Evolutionary conservation across 192 early-diverging fungal genomes (phyloP).

Genomic region (Coemansia sp.): DNA sequence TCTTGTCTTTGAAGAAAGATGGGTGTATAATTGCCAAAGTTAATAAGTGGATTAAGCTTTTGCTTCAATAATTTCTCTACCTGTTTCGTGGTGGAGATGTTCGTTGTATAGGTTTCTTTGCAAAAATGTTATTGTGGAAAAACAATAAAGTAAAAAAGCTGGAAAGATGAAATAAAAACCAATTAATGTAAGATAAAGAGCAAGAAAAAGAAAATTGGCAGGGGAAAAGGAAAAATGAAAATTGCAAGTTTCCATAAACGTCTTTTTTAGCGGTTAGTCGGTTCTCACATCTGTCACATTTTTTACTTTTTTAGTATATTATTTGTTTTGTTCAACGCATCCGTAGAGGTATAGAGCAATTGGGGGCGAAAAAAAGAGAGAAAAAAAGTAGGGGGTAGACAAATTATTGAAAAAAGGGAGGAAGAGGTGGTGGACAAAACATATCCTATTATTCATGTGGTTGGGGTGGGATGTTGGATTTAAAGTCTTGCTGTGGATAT

Average conservation of each 20-base stretch:
- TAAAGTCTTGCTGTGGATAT: background rate
- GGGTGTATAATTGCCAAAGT: too few relatives aligned
- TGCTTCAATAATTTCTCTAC: too few relatives aligned
- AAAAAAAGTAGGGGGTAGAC: background rate
- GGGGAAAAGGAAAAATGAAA: background rate
- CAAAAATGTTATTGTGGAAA: too few relatives aligned
- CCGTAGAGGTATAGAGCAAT: background rate
- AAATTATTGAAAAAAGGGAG: too few relatives aligned
- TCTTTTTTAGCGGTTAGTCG: background rate
- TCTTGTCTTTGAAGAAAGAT: too few relatives aligned
- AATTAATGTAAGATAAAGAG: too few relatives aligned
- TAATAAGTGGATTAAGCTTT: too few relatives aligned
- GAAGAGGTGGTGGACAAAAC: background rate
- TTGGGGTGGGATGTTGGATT: background rate
- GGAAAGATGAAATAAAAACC: too few relatives aligned
- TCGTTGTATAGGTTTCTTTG: too few relatives aligned
- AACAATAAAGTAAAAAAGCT: too few relatives aligned
- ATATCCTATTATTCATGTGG: conserved; percentile 4
- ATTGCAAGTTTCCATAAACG: background rate
- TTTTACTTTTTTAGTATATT: conserved; percentile 3
- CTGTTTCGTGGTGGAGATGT: too few relatives aligned
- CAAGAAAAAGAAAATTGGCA: background rate
- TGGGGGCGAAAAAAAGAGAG: background rate
- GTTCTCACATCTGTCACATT: background rate
- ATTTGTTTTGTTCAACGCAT: conserved; percentile 4